Base-by-base conservation (phyloP, 1,284 basidiomycete genomes). In the Exobasidium rhododendri region DNA sequence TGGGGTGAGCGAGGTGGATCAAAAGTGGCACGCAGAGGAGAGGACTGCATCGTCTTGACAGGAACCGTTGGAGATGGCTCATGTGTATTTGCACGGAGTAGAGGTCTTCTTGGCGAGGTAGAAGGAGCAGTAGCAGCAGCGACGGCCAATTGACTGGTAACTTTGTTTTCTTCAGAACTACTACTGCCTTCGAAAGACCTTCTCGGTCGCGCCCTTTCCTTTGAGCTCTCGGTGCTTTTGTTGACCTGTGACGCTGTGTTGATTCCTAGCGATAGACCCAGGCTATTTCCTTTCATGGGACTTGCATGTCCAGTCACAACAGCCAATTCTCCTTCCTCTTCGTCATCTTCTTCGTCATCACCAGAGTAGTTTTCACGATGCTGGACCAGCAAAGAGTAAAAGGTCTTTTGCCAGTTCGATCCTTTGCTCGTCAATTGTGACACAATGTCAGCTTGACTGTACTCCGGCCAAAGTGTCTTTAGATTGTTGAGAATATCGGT, bases 401-500 rank as follows among this genome's bases (percentile, higher is more conserved):
- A 79, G 2, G 74, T 77, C 71, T 79, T 79, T 57, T 74, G 77
- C 77, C 75, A 78, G 63, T 73, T 79, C 0, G 64, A 64, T 1
- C 69, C 74, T 6, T 69, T 65, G 5, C 69, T 47, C 10, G 69
- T 61, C 26, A 79, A 61, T 40, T 71, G 62, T 30, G 63, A 66
- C 54, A 73, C 61, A 30, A 79, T 73, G 46, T 67, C 62, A 24
- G 71, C 64, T 47, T 74, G 68, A 28, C 67, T 67, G 26, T 70
- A 50, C 56, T 77, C 75, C 0, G 66, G 86, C 92, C 94, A 98
- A 28, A 99, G 84, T 4, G 92, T 92, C 73, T 87, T 88, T 52
- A 98, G 82, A 81, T 97, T 97, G 30, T 86, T 86, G 75, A 98
- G 86, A 70, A 98, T 91, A 70, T 94, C 92, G 1, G 85, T 83